Percentiles rank a stretch among this genome's conserved stretches.
Evolutionary conservation across 148 eudicot genomes (phyloP).

Genomic region (Rhododendron ovatum): DNA sequence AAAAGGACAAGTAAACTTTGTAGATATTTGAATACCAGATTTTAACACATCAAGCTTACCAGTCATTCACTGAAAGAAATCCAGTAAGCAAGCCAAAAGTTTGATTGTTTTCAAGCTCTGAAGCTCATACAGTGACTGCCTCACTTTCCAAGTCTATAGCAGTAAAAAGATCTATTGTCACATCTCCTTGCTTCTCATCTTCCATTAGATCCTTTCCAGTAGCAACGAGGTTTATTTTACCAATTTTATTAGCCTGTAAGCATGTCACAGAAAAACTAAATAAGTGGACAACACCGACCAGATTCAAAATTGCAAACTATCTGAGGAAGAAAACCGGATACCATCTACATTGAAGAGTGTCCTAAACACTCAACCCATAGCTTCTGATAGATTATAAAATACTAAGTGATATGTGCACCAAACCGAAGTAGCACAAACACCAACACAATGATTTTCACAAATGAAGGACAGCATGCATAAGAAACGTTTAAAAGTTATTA

Average conservation of each 20-base stretch:
- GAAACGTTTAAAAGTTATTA: neutral
- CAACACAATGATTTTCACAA: neutral
- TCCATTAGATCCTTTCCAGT: conserved; percentile 99
- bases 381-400: neutral
- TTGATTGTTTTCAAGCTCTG: conserved; percentile 80
- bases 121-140: conserved; percentile 61
- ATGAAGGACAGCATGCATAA: neutral
- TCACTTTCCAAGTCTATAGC: conserved; percentile 80
- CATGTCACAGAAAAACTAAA: neutral
- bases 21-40: conserved; percentile 6
- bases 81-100: conserved; percentile 82
- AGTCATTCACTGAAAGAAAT: conserved; percentile 87
- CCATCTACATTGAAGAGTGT: neutral
- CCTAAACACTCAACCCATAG: neutral
- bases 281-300: neutral
- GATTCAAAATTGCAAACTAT: neutral
- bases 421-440: neutral
- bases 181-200: conserved; percentile 96
- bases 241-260: conserved; percentile 88
- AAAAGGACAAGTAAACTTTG: neutral
- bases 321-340: neutral
- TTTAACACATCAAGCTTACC: conserved; percentile 39
- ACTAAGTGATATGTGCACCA: neutral
- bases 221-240: conserved; percentile 96
- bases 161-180: conserved; percentile 81